These are phyloP conservation scores for Paramecium primaurelia DNA, from an alignment of 73 alveolate genomes.

Conservation along the genomic window DNA sequence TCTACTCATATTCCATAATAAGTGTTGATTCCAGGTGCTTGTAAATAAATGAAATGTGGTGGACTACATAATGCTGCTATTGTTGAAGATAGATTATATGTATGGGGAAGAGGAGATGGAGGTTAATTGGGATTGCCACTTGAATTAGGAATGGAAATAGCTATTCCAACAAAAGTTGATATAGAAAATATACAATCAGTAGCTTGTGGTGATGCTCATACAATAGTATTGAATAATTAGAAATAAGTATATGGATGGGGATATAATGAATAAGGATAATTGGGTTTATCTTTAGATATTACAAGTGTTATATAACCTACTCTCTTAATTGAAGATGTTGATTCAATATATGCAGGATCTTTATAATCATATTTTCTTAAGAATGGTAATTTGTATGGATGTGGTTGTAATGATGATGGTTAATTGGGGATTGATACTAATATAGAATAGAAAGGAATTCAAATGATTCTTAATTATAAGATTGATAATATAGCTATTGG, in stretches of 20 bases:
- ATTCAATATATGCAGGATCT: not conserved
- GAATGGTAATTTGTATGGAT: not conserved
- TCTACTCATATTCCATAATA: not conserved
- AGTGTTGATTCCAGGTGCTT: not conserved
- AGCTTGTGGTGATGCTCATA: constrained; percentile 38
- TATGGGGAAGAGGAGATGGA: constrained; percentile 41
- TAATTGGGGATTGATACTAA: not conserved
- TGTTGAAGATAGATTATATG: not conserved
- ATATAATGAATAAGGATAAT: not conserved
- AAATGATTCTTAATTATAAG: not conserved
- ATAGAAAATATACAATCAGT: not conserved
- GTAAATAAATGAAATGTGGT: not conserved
- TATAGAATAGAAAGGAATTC: not conserved
- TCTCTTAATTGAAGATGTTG: not conserved
- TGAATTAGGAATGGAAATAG: not conserved
- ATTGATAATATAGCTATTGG: not conserved
- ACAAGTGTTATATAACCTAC: not conserved
- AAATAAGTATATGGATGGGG: constrained; percentile 44
- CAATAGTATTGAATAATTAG: not conserved
- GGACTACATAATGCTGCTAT: constrained; percentile 36
- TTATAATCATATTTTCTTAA: not conserved
- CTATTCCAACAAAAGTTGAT: not conserved
- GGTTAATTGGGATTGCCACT: constrained; percentile 10
- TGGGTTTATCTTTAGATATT: not conserved
- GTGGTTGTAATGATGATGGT: not conserved